These are phyloP conservation scores for Penicillium goetzii DNA, from an alignment of 495 filamentous ascomycete species.

Conservation along the genomic window DNA sequence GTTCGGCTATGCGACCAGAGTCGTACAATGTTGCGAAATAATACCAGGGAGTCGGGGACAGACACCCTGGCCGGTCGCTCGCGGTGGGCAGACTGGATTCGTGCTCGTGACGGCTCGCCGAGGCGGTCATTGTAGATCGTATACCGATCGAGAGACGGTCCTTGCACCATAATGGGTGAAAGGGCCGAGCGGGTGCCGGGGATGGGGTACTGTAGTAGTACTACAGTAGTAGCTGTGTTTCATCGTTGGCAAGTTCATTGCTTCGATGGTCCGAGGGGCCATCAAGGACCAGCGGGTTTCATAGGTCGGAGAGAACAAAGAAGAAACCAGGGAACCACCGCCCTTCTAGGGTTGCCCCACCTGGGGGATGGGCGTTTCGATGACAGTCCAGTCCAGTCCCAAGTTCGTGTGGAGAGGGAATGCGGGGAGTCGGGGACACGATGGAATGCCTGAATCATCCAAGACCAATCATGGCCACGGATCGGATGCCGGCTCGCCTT, in stretches of 20 bases:
- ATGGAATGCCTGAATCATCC: neutral
- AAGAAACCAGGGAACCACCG: neutral
- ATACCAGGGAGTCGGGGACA: neutral
- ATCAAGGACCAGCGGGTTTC: neutral
- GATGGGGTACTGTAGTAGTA: neutral
- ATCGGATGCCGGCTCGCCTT: neutral
- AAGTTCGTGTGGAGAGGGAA: neutral
- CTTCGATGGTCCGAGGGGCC: neutral
- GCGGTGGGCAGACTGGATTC: neutral
- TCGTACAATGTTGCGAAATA: neutral
- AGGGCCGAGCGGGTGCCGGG: neutral
- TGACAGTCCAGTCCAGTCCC: neutral
- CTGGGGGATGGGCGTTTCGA: neutral
- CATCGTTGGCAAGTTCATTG: neutral
- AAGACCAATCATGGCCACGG: neutral
- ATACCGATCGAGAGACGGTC: neutral
- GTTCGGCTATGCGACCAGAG: neutral
- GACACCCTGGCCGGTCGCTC: neutral
- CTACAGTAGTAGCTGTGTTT: neutral
- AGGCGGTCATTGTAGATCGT: neutral
- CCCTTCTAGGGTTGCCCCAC: neutral
- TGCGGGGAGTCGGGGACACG: neutral
- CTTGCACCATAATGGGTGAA: neutral
- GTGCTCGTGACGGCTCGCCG: neutral
- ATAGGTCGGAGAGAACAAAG: slow-evolving; percentile 1